Conservation (phyloP, 306 rosid genomes). For the Potentilla sterilis region DNA sequence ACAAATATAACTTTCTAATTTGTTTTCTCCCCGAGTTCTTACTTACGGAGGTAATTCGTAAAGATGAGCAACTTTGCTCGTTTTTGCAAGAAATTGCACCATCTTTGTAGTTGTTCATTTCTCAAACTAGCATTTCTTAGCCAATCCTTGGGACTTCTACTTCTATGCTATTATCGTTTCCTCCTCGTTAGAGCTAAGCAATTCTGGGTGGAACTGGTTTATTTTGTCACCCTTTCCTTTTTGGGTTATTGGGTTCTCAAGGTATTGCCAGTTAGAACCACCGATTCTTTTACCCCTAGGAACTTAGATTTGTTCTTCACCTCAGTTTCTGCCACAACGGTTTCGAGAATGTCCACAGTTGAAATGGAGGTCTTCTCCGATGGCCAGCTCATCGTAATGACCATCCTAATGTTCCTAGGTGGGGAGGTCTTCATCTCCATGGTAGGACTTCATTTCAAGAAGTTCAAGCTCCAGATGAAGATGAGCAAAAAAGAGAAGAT, state of each 20-base stretch:
- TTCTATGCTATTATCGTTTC: slow-evolving; percentile 12
- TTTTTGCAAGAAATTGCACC: slow-evolving; percentile 24
- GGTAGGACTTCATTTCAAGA: slow-evolving; percentile 41
- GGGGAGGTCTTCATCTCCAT: slow-evolving; percentile 60
- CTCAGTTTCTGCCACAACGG: slow-evolving; percentile 55
- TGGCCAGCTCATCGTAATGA: slow-evolving; percentile 41
- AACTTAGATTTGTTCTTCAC: slow-evolving; percentile 56
- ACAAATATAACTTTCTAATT: neutral
- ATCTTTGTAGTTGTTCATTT: slow-evolving; percentile 21
- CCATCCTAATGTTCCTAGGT: slow-evolving; percentile 54
- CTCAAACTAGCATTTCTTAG: neutral
- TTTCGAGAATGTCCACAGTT: slow-evolving; percentile 63
- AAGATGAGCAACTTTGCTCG: neutral
- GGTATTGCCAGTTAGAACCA: slow-evolving; percentile 15
- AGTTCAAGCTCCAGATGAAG: slow-evolving; percentile 35
- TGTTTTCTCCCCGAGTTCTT: neutral
- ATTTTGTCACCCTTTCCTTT: slow-evolving; percentile 41
- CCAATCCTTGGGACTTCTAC: slow-evolving; percentile 23
- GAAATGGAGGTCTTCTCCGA: slow-evolving; percentile 64
- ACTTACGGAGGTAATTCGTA: neutral
- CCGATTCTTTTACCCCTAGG: slow-evolving; percentile 7
- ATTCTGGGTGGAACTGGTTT: slow-evolving; percentile 39
- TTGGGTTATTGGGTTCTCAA: slow-evolving; percentile 42
- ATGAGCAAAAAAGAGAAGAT: slow-evolving; percentile 18
- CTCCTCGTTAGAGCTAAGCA: slow-evolving; percentile 28